A percentile compares a stretch with the other conserved stretches of the same genome.
phyloP scores from a whole-genome alignment of 1,284 basidiomycete species.

The Trichosporon sp. region DNA sequence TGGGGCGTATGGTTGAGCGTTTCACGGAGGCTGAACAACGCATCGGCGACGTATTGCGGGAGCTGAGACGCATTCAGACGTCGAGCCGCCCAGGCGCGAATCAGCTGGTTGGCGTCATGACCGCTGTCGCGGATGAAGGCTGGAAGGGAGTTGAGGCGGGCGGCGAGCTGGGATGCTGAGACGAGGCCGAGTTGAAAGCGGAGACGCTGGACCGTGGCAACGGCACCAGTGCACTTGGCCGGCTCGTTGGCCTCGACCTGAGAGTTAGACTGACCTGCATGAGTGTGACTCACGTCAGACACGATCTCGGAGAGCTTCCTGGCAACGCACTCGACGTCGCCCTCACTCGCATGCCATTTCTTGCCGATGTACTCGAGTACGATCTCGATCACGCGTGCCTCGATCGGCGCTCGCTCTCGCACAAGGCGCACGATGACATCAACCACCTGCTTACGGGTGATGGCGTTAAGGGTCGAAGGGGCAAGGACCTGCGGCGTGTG shows the following conservation, averaged over 20 bases:
- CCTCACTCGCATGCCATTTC: slow-evolving; percentile 24
- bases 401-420: neutral
- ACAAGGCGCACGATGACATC: slow-evolving; percentile 27
- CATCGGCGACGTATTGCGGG: slow-evolving; percentile 15
- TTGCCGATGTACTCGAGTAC: slow-evolving; percentile 34
- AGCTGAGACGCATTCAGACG: slow-evolving; percentile 24
- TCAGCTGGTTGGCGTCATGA: slow-evolving; percentile 4
- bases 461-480: slow-evolving; percentile 10
- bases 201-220: slow-evolving; percentile 28
- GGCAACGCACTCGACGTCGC: slow-evolving; percentile 27
- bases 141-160: slow-evolving; percentile 20
- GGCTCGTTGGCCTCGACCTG: slow-evolving; percentile 26
- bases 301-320: slow-evolving; percentile 43
- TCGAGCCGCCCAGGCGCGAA: slow-evolving; percentile 24
- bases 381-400: slow-evolving; percentile 22
- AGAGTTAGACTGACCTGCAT: slow-evolving; percentile 10
- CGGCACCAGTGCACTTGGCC: slow-evolving; percentile 14
- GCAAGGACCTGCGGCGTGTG: neutral
- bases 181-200: slow-evolving; percentile 36
- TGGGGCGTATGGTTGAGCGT: slow-evolving; percentile 5
- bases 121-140: neutral
- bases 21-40: slow-evolving; percentile 15
- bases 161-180: slow-evolving; percentile 26
- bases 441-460: slow-evolving; percentile 29
- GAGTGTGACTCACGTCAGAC: slow-evolving; percentile 30